Evolutionary conservation across 768 basidiomycete genomes (phyloP).

Genomic region (Termitomyces sp.): DNA sequence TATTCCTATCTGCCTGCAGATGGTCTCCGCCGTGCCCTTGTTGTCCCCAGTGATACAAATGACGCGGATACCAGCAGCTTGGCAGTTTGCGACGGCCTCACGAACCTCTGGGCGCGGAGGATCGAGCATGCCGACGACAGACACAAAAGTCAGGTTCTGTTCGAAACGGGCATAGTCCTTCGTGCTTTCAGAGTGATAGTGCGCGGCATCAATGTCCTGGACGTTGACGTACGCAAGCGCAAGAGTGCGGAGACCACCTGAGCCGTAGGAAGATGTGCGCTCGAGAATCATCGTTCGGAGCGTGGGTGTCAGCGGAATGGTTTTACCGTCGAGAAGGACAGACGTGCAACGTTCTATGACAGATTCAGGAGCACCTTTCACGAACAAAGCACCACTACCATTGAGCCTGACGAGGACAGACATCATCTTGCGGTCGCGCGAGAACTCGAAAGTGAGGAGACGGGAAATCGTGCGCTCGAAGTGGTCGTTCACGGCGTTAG

Average conservation of each 20-base stretch:
- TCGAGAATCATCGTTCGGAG: conserved; percentile 61
- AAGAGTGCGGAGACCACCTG: conserved; percentile 82
- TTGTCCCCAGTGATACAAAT: conserved; percentile 99
- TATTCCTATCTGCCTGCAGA: conserved; percentile 94
- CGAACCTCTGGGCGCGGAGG: conserved; percentile 94
- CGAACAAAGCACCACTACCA: conserved; percentile 74
- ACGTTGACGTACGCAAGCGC: conserved; percentile 86
- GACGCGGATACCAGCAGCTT: conserved; percentile 89
- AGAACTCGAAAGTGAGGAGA: conserved; percentile 95
- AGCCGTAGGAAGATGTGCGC: conserved; percentile 70
- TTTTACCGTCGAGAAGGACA: conserved; percentile 60
- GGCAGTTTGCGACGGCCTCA: conserved; percentile 84
- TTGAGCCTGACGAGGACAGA: conserved; percentile 83
- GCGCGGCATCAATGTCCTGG: conserved; percentile 68
- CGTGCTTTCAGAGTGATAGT: conserved; percentile 78
- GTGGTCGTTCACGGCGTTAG: conserved; percentile 81
- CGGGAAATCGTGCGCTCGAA: conserved; percentile 75
- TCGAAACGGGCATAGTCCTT: conserved; percentile 90
- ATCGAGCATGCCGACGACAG: conserved; percentile 96
- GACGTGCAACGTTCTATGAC: conserved; percentile 87
- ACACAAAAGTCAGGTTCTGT: conserved; percentile 88
- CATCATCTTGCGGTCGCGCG: conserved; percentile 99
- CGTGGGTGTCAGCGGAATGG: conserved; percentile 59
- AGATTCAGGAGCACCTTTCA: conserved; percentile 95
- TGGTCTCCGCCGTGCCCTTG: conserved; percentile 96